Base-by-base conservation (phyloP, 352 stramenopile species). In the Blastocystis sp. region DNA sequence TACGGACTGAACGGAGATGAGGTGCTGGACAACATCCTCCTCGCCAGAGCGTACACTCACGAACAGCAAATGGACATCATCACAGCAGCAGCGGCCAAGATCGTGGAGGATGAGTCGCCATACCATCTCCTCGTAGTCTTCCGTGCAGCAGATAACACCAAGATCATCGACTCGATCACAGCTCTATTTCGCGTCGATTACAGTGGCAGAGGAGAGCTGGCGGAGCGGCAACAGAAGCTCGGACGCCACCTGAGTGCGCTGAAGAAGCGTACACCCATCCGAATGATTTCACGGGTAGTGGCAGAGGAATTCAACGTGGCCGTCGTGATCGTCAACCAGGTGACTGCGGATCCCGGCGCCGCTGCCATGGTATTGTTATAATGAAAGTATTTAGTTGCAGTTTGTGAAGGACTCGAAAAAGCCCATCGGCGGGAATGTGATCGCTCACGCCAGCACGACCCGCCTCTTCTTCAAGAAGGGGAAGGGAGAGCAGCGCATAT, bases 381-480 rank as follows among this genome's bases (percentile, higher is more conserved):
- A 21, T 2, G 45, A 61, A 21, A 23, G 48, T 4, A 28, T n/a
- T 66, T 4, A 76, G 1, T 45, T 89, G 71, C 90, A 80, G 52
- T 89, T 89, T 61, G 89, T 91, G 7, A 64, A 88, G 21, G 90
- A 91, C 70, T 67, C 89, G 7, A 91, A 91, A 80, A 91, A 91
- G 61, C 67, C 90, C 21, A 88, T 91, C 38, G 90, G 90, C 2
- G 90, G 90, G 19, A 88, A 97, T 90, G 95, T 99, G 76, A 97
- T 99, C 86, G 97, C 97, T 1, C 97, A 99, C 90, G 96, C 96
- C 34, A 96, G 95, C 11, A 98, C 97, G 71, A 99, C 96, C 14
- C 93, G 97, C 23, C 89, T 98, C n/a, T 90, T 93, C 89, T 92
- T 97, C 90, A 94, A 95, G 76, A 98, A 98, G 89, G 94, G 94